Percentiles rank a stretch among this genome's conserved stretches.
Conservation (phyloP, 2,329 filamentous ascomycete species). For the Sporothrix humicola region DNA sequence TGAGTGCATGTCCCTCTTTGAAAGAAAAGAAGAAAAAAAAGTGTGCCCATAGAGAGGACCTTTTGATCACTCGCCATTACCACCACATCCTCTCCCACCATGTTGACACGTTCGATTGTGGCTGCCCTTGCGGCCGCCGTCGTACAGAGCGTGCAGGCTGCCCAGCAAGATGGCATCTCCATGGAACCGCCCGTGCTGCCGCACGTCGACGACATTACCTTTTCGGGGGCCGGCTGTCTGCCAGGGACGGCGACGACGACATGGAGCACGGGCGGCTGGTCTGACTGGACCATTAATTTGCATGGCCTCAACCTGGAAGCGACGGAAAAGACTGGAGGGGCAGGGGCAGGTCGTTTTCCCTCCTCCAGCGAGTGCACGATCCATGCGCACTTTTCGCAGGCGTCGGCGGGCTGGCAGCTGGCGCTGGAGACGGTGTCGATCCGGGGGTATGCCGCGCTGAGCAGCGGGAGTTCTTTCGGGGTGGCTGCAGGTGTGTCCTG, state of each 20-base stretch:
- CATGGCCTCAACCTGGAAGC: slow-evolving; percentile 13
- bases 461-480: slow-evolving; percentile 11
- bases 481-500: slow-evolving; percentile 3
- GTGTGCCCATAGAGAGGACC: neutral
- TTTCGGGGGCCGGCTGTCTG: slow-evolving; percentile 1
- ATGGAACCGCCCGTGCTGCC: slow-evolving; percentile 16
- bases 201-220: neutral
- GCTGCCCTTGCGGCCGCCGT: neutral
- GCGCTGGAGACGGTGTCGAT: slow-evolving; percentile 7
- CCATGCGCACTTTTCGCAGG: slow-evolving; percentile 2
- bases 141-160: neutral
- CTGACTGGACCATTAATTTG: slow-evolving; percentile 25
- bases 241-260: slow-evolving; percentile 12
- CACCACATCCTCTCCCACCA: neutral
- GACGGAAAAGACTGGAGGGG: too few relatives aligned
- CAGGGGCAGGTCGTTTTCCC: too few relatives aligned
- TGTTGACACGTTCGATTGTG: neutral
- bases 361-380: neutral
- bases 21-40: neutral
- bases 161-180: slow-evolving; percentile 14
- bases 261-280: slow-evolving; percentile 22
- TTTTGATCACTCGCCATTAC: neutral
- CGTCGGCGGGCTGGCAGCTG: slow-evolving; percentile 24
- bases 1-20: neutral
- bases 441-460: slow-evolving; percentile 14